Evolutionary conservation across 441 rosid genomes (phyloP).

Genomic region (Adansonia rubrostipa): DNA sequence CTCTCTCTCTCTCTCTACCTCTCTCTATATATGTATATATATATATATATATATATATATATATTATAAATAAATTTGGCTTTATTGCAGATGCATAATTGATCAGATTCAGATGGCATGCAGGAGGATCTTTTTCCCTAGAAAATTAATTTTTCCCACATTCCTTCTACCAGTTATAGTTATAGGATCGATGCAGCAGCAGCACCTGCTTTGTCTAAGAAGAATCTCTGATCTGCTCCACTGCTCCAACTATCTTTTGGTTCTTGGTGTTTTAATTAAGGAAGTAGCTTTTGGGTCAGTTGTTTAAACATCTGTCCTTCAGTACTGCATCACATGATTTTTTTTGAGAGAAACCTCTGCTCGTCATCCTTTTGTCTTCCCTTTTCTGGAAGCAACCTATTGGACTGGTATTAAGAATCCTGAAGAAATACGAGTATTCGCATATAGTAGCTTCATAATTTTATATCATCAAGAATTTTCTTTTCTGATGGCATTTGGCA

Average conservation of each 20-base stretch:
- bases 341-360: not conserved
- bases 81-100: too few species aligned
- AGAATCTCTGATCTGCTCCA: not conserved
- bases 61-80: too few species aligned
- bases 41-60: too few species aligned
- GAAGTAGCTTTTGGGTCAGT: slow-evolving; percentile 8
- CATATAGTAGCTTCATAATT: not conserved
- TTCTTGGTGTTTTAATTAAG: not conserved
- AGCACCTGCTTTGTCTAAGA: slow-evolving; percentile 18
- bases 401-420: not conserved
- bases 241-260: not conserved
- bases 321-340: not conserved
- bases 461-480: not conserved
- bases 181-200: not conserved
- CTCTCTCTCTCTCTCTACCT: too few species aligned
- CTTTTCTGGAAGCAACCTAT: not conserved
- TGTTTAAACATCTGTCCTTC: not conserved
- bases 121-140: too few species aligned
- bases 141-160: too few species aligned
- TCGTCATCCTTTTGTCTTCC: not conserved
- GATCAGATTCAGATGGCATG: too few species aligned
- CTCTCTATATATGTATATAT: too few species aligned
- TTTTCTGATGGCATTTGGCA: too few species aligned
- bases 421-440: not conserved
- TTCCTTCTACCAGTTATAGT: not conserved